Evolutionary conservation across 306 rosid genomes (phyloP).

Genomic region (Rubus idaeus): DNA sequence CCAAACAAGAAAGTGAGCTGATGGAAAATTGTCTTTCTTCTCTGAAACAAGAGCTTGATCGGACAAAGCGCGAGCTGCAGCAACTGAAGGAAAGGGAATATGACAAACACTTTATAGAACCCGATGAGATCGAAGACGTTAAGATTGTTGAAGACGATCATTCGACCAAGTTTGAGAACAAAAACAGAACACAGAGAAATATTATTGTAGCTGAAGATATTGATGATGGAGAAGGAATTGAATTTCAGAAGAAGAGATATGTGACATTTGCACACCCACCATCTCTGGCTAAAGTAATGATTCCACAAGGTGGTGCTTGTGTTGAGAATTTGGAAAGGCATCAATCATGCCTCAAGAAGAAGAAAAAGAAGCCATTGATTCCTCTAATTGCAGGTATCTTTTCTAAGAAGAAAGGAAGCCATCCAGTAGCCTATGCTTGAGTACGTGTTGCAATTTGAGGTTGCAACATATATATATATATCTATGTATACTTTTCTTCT

Average conservation of each 20-base stretch:
- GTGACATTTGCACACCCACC: slow-evolving; percentile 86
- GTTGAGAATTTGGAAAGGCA: slow-evolving; percentile 55
- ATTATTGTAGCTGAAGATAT: background rate
- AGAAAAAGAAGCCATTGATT: slow-evolving; percentile 66
- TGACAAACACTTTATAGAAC: slow-evolving; percentile 39
- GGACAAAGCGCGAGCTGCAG: slow-evolving; percentile 65
- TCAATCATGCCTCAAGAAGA: slow-evolving; percentile 68
- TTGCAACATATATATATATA: background rate
- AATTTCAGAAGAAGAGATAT: slow-evolving; percentile 84
- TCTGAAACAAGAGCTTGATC: slow-evolving; percentile 70
- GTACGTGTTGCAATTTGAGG: no score
- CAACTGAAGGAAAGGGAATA: slow-evolving; percentile 44
- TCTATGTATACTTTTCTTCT: background rate
- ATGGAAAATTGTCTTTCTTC: slow-evolving; percentile 74
- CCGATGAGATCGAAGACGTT: slow-evolving; percentile 53
- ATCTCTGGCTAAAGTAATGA: slow-evolving; percentile 38
- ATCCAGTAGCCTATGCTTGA: slow-evolving; percentile 37
- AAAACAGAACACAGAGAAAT: slow-evolving; percentile 21
- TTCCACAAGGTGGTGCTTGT: slow-evolving; percentile 42
- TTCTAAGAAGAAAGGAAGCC: slow-evolving; percentile 61
- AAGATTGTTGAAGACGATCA: slow-evolving; percentile 47
- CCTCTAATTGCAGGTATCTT: slow-evolving; percentile 66
- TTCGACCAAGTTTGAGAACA: slow-evolving; percentile 36
- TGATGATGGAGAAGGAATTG: slow-evolving; percentile 36
- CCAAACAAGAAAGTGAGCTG: slow-evolving; percentile 68